Percentiles rank a stretch among this genome's conserved stretches.
Conservation (phyloP, 2,329 filamentous ascomycete genomes). For the Meredithiella fracta region DNA sequence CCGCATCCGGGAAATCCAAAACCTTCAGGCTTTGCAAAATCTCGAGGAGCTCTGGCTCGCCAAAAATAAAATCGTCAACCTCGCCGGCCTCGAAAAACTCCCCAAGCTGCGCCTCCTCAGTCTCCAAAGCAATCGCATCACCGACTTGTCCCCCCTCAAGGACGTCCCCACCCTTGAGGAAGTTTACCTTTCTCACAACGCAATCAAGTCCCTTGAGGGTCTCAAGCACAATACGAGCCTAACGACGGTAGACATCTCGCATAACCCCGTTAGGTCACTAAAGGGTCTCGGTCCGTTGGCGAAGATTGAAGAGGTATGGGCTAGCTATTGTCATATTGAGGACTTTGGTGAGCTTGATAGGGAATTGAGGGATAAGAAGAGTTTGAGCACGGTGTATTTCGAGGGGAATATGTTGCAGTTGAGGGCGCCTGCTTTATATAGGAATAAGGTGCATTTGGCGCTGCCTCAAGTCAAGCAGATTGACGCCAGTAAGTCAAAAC, state of each 20-base stretch:
- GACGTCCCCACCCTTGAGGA: conserved; percentile 66
- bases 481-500: conserved; percentile 72
- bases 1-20: conserved; percentile 73
- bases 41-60: conserved; percentile 87
- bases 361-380: conserved; percentile 60
- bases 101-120: conserved; percentile 73
- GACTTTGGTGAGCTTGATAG: conserved; percentile 73
- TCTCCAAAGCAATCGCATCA: conserved; percentile 89
- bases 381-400: conserved; percentile 82
- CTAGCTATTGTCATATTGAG: conserved; percentile 66
- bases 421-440: conserved; percentile 63
- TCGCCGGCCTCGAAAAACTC: conserved; percentile 59
- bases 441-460: conserved; percentile 81
- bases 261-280: conserved; percentile 66
- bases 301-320: conserved; percentile 83
- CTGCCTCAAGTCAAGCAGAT: conserved; percentile 83
- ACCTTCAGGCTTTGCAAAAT: conserved; percentile 57
- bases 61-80: conserved; percentile 87
- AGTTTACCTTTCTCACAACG: conserved; percentile 89
- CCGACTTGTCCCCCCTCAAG: conserved; percentile 58
- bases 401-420: conserved; percentile 85
- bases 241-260: conserved; percentile 71
- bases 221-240: conserved; percentile 52
- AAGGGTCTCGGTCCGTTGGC: conserved; percentile 51
- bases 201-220: conserved; percentile 60